Percentiles rank a stretch among this genome's conserved stretches.
phyloP scores from a whole-genome alignment of 1,284 basidiomycete species.

The Sparassis latifolia region DNA sequence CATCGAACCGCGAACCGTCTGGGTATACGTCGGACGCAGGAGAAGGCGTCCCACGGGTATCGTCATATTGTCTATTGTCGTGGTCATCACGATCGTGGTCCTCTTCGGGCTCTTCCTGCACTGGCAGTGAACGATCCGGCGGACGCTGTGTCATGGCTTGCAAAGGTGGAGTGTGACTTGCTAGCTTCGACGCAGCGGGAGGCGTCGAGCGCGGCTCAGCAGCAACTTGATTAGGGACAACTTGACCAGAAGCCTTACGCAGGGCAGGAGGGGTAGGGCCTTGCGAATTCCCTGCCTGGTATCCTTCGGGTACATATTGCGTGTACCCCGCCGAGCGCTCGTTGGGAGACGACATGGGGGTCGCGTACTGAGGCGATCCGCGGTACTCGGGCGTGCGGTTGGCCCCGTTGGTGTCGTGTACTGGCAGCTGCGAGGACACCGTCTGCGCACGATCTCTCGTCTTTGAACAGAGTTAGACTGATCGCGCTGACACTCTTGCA shows the following conservation, averaged over 20 bases:
- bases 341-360: slow-evolving; percentile 43
- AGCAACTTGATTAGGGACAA: slow-evolving; percentile 3
- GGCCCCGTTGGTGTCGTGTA: slow-evolving; percentile 27
- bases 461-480: slow-evolving; percentile 32
- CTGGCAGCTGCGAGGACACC: slow-evolving; percentile 28
- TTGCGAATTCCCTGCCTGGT: slow-evolving; percentile 24
- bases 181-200: slow-evolving; percentile 33
- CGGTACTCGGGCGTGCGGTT: slow-evolving; percentile 44
- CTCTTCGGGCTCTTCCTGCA: slow-evolving; percentile 73
- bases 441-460: slow-evolving; percentile 38
- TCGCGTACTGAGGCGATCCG: slow-evolving; percentile 46
- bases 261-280: slow-evolving; percentile 24
- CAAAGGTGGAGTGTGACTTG: slow-evolving; percentile 49
- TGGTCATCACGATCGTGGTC: slow-evolving; percentile 32
- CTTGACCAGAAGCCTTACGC: slow-evolving; percentile 18
- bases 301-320: slow-evolving; percentile 46
- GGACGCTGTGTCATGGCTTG: slow-evolving; percentile 50
- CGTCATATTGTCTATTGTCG: slow-evolving; percentile 26
- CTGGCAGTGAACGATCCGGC: slow-evolving; percentile 68
- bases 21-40: slow-evolving; percentile 52
- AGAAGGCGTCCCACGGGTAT: slow-evolving; percentile 39
- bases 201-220: slow-evolving; percentile 24
- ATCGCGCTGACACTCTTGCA: slow-evolving; percentile 36
- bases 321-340: slow-evolving; percentile 45
- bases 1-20: slow-evolving; percentile 35